Evolutionary conservation across 208 protist species (phyloP), one percentile per base, ranked within the genome.

Genomic region (Crithidia expoeki): DNA sequence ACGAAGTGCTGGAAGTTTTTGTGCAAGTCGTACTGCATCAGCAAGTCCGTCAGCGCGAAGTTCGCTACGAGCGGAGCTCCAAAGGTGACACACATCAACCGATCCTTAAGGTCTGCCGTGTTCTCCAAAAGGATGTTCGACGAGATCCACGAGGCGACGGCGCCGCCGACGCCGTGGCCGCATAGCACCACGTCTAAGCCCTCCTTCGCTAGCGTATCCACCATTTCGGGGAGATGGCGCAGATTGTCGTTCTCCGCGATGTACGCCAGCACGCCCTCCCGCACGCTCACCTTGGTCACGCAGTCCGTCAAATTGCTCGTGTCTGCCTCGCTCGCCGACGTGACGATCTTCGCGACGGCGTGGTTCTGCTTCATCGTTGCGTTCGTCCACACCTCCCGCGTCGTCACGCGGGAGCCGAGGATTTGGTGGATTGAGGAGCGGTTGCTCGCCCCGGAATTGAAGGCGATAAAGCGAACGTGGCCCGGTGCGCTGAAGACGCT

Each of bases 61-160:
- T 55, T 53, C 19, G 58, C 58, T 11, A 84, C 72, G 51, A 84
- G 78, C 17, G 82, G 78, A 25, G 82, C 73, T 34, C 82, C 82
- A 49, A 75, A 82, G 33, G 82, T 84, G 27, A 84, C 74, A 72
- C 82, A 88, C 57, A 75, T n/a, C 5, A 88, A 44, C 12, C 68
- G 68, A 44, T 76, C 79, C 47, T 65, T 51, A 25, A 68, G 23
- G 36, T 38, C 60, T 17, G 25, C 27, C 17, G 79, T 78, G 65
- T 78, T 56, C 67, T 87, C 78, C 52, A 84, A 49, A 28, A 87
- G 68, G 23, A 87, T 21, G 27, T 51, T 55, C 21, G 69, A 21
- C 25, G 79, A 23, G 27, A 84, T 3, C 50, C 74, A 65, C 12
- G 64, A 44, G 21, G 78, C 82, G 33, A 71, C 63, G 30, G 74